Percentiles rank a stretch among this genome's conserved stretches.
Evolutionary conservation across 1,139 yeast genomes (phyloP).

Genomic region (Suhomyces bolitotheri): DNA sequence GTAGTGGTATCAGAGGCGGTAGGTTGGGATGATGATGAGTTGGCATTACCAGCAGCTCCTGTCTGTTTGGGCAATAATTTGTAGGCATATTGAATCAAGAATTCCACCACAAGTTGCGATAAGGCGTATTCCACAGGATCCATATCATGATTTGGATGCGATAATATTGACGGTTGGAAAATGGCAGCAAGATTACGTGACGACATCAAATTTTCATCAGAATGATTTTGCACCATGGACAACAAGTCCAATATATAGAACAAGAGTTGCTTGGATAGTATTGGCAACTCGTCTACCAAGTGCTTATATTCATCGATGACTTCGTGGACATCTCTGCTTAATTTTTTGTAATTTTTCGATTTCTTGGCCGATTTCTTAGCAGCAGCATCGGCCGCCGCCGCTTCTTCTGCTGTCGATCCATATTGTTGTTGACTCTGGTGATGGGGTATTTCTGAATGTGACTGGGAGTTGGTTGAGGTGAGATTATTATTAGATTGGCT

Average conservation of each 20-base stretch:
- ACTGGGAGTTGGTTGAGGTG: slow-evolving; percentile 8
- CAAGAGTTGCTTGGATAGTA: slow-evolving; percentile 74
- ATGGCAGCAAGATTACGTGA: slow-evolving; percentile 92
- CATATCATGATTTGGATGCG: slow-evolving; percentile 92
- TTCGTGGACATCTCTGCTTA: slow-evolving; percentile 61
- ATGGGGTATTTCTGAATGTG: slow-evolving; percentile 11
- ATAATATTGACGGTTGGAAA: slow-evolving; percentile 90
- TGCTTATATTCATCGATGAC: slow-evolving; percentile 72
- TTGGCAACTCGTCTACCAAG: slow-evolving; percentile 67
- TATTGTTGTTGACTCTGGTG: slow-evolving; percentile 6
- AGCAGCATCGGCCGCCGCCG: slow-evolving; percentile 17
- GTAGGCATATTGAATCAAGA: slow-evolving; percentile 83
- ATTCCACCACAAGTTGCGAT: slow-evolving; percentile 84
- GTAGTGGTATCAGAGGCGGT: neutral
- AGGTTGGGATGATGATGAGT: slow-evolving; percentile 7
- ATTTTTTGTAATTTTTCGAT: slow-evolving; percentile 37
- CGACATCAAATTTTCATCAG: slow-evolving; percentile 83
- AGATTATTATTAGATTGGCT: slow-evolving; percentile 11
- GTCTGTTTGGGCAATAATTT: slow-evolving; percentile 59
- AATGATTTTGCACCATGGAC: slow-evolving; percentile 80
- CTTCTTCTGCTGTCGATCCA: slow-evolving; percentile 5
- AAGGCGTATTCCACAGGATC: slow-evolving; percentile 88
- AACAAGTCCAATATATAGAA: slow-evolving; percentile 85
- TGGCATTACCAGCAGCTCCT: slow-evolving; percentile 7
- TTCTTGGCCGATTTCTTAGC: slow-evolving; percentile 20